Conservation (phyloP, 106 monocot species). For the Iris macrosiphon region DNA sequence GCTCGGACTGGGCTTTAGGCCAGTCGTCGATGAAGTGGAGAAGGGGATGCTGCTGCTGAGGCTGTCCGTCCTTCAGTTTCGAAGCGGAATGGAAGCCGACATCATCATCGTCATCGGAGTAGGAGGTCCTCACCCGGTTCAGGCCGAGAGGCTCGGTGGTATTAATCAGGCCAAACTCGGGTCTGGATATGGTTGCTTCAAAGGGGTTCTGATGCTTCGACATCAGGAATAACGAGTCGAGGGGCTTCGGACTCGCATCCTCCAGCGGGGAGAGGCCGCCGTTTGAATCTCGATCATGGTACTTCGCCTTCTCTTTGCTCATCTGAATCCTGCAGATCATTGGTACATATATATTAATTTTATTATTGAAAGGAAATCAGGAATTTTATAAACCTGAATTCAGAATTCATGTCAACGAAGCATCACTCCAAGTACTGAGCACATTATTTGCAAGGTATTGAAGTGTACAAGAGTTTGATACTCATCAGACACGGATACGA, state of each 20-base stretch:
- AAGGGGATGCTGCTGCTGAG: constrained; percentile 26
- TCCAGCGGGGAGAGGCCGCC: constrained; percentile 11
- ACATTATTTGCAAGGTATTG: too few relatives aligned
- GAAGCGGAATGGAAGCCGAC: constrained; percentile 11
- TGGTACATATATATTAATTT: too few relatives aligned
- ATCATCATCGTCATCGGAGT: constrained; percentile 17
- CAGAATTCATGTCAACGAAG: too few relatives aligned
- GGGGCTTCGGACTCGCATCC: constrained; percentile 9
- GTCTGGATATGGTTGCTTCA: constrained; percentile 13
- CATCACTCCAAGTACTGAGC: too few relatives aligned
- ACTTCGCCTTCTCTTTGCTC: constrained; percentile 37
- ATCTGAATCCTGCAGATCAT: constrained; percentile 41
- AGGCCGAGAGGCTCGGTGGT: constrained; percentile 25
- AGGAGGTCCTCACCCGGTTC: constrained; percentile 27
- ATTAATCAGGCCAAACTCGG: constrained; percentile 26
- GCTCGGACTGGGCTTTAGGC: constrained; percentile 44
- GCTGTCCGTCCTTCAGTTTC: constrained; percentile 15
- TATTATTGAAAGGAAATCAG: too few relatives aligned
- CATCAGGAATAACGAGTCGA: constrained; percentile 3
- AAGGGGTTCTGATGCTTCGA: constrained; percentile 34
- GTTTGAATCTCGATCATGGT: constrained; percentile 1
- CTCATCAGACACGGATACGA: too few relatives aligned
- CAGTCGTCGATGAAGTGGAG: constrained; percentile 57
- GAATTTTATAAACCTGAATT: too few relatives aligned
- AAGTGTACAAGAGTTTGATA: too few relatives aligned